Conservation (phyloP, 805 yeast species). For the Metschnikowia continentalis region DNA sequence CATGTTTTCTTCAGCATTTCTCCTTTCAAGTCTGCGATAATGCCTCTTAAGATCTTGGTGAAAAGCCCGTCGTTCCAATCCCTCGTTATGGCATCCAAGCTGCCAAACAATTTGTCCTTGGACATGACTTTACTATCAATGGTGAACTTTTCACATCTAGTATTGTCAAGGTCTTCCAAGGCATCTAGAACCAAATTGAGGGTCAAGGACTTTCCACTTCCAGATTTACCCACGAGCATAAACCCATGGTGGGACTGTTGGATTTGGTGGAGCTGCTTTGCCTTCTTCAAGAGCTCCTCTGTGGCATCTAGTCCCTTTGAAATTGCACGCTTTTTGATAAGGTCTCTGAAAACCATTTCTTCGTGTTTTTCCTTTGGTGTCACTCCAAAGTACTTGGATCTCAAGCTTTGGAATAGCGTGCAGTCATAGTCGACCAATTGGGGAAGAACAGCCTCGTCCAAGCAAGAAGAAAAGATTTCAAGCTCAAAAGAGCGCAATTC, state of each 20-base stretch:
- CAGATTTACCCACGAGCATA: slow-evolving; percentile 74
- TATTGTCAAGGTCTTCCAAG: slow-evolving; percentile 29
- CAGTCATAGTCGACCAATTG: slow-evolving; percentile 57
- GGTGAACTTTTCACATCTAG: slow-evolving; percentile 33
- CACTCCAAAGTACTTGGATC: slow-evolving; percentile 15
- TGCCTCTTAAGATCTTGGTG: slow-evolving; percentile 59
- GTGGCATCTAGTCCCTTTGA: slow-evolving; percentile 30
- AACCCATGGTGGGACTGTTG: slow-evolving; percentile 69
- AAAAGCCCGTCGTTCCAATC: slow-evolving; percentile 93
- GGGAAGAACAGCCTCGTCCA: slow-evolving; percentile 64
- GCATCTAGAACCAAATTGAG: slow-evolving; percentile 49
- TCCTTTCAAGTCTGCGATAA: slow-evolving; percentile 53
- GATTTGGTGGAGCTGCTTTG: slow-evolving; percentile 57
- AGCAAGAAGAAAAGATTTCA: slow-evolving; percentile 30
- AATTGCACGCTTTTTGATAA: slow-evolving; percentile 23
- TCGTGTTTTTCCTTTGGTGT: slow-evolving; percentile 20
- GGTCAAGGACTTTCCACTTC: slow-evolving; percentile 65
- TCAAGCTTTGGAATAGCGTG: slow-evolving; percentile 22
- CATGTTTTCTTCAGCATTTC: slow-evolving; percentile 56
- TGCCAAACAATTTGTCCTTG: slow-evolving; percentile 67
- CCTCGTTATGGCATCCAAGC: slow-evolving; percentile 67
- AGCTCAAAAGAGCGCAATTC: slow-evolving; percentile 6
- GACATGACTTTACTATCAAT: slow-evolving; percentile 75
- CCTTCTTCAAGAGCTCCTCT: slow-evolving; percentile 49
- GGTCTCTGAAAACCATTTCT: slow-evolving; percentile 2